A percentile compares a stretch with the other conserved stretches of the same genome.
phyloP scores from a whole-genome alignment of 2,329 filamentous ascomycete species.

The Fusarium pilosicola region DNA sequence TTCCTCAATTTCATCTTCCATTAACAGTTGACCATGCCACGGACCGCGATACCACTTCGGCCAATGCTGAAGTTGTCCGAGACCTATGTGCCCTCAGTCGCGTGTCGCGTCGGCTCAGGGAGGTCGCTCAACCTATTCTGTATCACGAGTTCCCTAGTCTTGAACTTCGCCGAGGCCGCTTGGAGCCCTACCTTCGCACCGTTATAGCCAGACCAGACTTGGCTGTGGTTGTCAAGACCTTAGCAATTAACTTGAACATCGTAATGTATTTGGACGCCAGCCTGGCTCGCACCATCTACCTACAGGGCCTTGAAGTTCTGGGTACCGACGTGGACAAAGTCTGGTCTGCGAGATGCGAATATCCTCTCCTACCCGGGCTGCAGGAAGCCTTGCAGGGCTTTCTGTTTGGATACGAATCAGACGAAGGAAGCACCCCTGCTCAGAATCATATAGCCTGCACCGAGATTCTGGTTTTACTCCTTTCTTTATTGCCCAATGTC shows the following conservation, averaged over 20 bases:
- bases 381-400: background rate
- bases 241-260: background rate
- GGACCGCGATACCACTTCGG: background rate
- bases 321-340: background rate
- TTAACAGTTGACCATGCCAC: background rate
- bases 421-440: background rate
- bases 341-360: background rate
- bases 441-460: background rate
- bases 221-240: background rate
- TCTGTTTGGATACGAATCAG: background rate
- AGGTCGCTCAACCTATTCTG: background rate
- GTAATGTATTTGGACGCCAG: background rate
- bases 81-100: background rate
- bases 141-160: background rate
- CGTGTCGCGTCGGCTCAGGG: background rate
- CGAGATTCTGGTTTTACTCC: background rate
- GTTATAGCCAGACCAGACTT: background rate
- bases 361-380: background rate
- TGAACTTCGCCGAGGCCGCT: background rate
- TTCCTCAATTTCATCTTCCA: background rate
- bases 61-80: background rate
- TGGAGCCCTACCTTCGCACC: background rate
- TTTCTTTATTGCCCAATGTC: background rate
- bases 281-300: background rate
- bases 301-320: background rate